A percentile compares a stretch with the other conserved stretches of the same genome.
Evolutionary conservation across 2,329 filamentous ascomycete species (phyloP).

Genomic region (Diplodia corticola): DNA sequence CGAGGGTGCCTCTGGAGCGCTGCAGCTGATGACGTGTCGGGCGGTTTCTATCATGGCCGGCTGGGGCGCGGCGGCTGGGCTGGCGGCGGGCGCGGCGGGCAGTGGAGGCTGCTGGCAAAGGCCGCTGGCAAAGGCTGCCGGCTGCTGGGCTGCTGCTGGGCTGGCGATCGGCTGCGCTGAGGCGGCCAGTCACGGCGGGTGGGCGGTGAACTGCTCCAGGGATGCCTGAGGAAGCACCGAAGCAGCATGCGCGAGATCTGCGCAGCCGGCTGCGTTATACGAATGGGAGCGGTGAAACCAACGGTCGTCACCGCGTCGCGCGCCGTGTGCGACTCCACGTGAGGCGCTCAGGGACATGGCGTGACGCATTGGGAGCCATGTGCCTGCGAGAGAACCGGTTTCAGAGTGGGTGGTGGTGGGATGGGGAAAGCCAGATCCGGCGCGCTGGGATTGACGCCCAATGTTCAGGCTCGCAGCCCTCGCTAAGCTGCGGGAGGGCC

Average conservation of each 20-base stretch:
- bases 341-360: slow-evolving; percentile 2
- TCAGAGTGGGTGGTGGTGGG: neutral
- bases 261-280: slow-evolving; percentile 29
- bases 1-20: neutral
- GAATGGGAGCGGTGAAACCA: slow-evolving; percentile 1
- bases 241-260: slow-evolving; percentile 41
- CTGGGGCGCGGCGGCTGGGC: neutral
- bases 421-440: neutral
- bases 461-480: neutral
- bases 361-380: slow-evolving; percentile 8
- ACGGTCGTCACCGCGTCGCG: neutral
- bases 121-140: too few relatives aligned
- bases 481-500: slow-evolving; percentile 8
- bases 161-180: slow-evolving; percentile 16
- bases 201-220: slow-evolving; percentile 43
- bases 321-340: slow-evolving; percentile 6
- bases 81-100: neutral
- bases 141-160: too few relatives aligned
- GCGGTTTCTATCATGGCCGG: neutral
- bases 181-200: slow-evolving; percentile 39
- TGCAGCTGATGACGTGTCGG: slow-evolving; percentile 21
- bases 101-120: neutral
- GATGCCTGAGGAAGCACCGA: slow-evolving; percentile 29
- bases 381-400: neutral
- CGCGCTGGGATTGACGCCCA: slow-evolving; percentile 6